phyloP scores from a whole-genome alignment of 2,329 filamentous ascomycete species.

The Blastomyces parvus region DNA sequence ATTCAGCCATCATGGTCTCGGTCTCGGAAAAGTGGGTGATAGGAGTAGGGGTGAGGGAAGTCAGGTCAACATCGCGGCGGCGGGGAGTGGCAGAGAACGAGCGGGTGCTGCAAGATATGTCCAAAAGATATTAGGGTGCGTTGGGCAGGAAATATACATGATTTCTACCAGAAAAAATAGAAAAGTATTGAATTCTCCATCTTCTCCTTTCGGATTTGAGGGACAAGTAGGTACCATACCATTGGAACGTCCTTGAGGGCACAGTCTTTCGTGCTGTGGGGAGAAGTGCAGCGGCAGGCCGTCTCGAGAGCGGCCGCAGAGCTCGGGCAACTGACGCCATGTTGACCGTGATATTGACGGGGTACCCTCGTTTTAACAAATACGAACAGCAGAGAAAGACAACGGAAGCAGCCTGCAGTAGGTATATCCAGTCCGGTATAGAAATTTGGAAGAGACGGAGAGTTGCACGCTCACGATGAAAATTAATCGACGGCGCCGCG shows the following conservation, averaged over 20 bases:
- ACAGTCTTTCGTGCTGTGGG: constrained; percentile 31
- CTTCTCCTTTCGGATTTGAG: neutral
- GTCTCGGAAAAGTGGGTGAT: constrained; percentile 89
- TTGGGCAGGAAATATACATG: neutral
- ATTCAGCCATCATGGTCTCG: constrained; percentile 79
- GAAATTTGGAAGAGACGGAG: neutral
- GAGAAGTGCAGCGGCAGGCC: constrained; percentile 29
- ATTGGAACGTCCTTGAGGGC: constrained; percentile 32
- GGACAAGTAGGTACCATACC: constrained; percentile 24
- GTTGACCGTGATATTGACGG: constrained; percentile 12
- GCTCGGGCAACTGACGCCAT: constrained; percentile 44
- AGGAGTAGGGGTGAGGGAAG: constrained; percentile 75
- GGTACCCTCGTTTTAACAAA: constrained; percentile 1
- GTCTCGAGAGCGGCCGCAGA: constrained; percentile 38
- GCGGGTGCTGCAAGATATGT: constrained; percentile 33
- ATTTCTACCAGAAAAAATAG: neutral
- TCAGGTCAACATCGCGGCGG: constrained; percentile 53
- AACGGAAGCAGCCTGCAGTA: neutral
- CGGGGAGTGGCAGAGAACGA: constrained; percentile 52
- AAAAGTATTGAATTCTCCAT: neutral
- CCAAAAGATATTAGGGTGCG: constrained; percentile 1
- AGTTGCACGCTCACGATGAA: neutral
- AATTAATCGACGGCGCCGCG: neutral
- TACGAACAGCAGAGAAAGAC: neutral
- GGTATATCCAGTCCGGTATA: neutral